These are phyloP conservation scores for Neonectria coccinea DNA, from an alignment of 2,329 filamentous ascomycete genomes.

Conservation along the genomic window DNA sequence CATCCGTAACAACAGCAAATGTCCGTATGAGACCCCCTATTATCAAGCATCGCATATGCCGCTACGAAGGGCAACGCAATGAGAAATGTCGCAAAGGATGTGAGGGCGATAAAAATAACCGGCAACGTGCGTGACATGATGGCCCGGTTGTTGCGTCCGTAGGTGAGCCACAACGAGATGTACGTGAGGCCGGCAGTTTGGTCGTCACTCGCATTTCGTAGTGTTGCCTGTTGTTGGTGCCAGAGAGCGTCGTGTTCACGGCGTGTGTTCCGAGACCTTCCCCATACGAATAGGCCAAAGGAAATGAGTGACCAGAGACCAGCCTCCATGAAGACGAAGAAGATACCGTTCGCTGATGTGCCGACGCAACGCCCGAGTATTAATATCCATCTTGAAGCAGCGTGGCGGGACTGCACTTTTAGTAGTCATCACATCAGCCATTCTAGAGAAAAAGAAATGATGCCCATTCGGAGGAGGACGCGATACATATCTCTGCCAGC, in stretches of 20 bases:
- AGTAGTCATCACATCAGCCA: not conserved
- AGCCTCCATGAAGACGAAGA: conserved; percentile 14
- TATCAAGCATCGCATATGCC: conserved; percentile 14
- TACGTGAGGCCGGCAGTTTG: conserved; percentile 6
- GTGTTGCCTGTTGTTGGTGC: conserved; percentile 11
- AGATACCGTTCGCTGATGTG: not conserved
- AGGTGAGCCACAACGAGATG: conserved; percentile 1
- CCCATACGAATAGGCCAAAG: conserved; percentile 6
- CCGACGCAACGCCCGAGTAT: not conserved
- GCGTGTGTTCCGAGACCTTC: not conserved
- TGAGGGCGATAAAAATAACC: not conserved
- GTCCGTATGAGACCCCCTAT: conserved; percentile 7
- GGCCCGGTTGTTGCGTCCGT: not conserved
- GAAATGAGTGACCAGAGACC: conserved; percentile 17
- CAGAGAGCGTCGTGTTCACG: conserved; percentile 9
- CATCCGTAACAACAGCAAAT: conserved; percentile 14
- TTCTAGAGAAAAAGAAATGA: not conserved
- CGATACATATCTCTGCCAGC: not conserved
- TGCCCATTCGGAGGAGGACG: too few relatives aligned
- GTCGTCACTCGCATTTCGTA: conserved; percentile 14
- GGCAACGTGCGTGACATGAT: conserved; percentile 2
- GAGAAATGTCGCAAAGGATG: conserved; percentile 9
- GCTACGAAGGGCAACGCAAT: conserved; percentile 9
- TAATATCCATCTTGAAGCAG: not conserved
- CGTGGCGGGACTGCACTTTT: not conserved